These are phyloP conservation scores for Trichoderma asperellum DNA, from an alignment of 2,329 filamentous ascomycete species.

Conservation along the genomic window DNA sequence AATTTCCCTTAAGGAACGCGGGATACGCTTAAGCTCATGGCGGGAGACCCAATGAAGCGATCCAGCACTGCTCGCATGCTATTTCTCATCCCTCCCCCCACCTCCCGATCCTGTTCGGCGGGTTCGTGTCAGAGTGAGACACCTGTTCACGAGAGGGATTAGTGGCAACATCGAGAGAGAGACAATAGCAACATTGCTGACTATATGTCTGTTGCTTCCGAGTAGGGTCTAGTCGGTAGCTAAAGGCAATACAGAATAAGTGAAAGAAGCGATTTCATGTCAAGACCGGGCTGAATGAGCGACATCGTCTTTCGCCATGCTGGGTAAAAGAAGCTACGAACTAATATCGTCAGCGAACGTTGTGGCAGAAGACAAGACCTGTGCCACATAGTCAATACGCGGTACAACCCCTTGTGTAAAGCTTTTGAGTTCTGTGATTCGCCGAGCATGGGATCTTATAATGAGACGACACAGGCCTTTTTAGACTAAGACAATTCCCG, in stretches of 20 bases:
- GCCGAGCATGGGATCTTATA: background rate
- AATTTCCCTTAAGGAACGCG: background rate
- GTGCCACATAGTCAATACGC: conserved; percentile 9
- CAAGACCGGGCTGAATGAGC: background rate
- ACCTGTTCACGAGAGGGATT: background rate
- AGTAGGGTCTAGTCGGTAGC: background rate
- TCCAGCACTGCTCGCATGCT: background rate
- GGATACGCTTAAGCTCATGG: background rate
- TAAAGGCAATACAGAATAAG: background rate
- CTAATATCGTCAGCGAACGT: background rate
- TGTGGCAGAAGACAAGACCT: background rate
- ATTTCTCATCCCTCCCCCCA: conserved; percentile 10
- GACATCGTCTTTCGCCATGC: background rate
- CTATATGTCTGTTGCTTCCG: background rate
- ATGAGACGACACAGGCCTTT: background rate
- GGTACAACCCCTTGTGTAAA: conserved; percentile 12
- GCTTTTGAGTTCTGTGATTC: background rate
- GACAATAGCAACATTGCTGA: background rate
- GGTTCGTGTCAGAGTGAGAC: conserved; percentile 22
- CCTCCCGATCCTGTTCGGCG: background rate
- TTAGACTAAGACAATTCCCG: background rate
- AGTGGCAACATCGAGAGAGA: background rate
- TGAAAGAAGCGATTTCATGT: background rate
- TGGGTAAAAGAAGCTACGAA: background rate
- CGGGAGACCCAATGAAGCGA: background rate